Base-by-base conservation (phyloP, 768 basidiomycete genomes). In the Cubamyces sp. region DNA sequence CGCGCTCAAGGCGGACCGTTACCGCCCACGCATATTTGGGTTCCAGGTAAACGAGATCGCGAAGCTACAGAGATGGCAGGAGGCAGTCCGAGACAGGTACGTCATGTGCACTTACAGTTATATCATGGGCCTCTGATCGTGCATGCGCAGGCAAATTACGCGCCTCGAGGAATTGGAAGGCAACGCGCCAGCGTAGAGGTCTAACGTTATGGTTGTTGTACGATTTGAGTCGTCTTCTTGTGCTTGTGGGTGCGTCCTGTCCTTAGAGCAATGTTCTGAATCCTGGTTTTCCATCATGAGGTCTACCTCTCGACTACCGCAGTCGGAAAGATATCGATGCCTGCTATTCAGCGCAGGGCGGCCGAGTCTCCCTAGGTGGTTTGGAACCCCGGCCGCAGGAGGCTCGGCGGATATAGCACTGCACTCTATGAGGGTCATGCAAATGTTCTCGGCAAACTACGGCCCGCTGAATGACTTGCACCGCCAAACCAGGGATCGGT, bases 1-100 rank as follows among this genome's bases (percentile, higher is more conserved):
- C 2, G 96, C 96, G 8, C 70, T 91, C 59, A 96, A 96, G 77
- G 92, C 93, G 26, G 97, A 98, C 72, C 75, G 94, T 66, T 96
- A 97, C 74, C 82, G 92, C 56, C 96, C 96, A 34, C 87, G 88
- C 71, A 96, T 98, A 54, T 98, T 98, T 75, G 97, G 97, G 1
- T 99, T 99, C 83, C 93, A 95, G 76, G 79, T 98, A 39, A 85
- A 98, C 70, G 97, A 98, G 78, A 88, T 85, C 62, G 96, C 96
- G 18, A 96, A 90, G 75, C 75, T 97, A 67, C 91, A 95, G 73
- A 81, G 96, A 69, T 99, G 97, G 97, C 94, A 98, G 75, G 93
- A 94, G 76, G 96, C 93, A 3, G 84, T 90, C 40, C 78, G 96
- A 56, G 96, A 98, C 75, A 83, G 84, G 94, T 90, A 63, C 61